phyloP scores from a whole-genome alignment of 176 grass and related monocot species.

The Rhynchospora pubera region DNA sequence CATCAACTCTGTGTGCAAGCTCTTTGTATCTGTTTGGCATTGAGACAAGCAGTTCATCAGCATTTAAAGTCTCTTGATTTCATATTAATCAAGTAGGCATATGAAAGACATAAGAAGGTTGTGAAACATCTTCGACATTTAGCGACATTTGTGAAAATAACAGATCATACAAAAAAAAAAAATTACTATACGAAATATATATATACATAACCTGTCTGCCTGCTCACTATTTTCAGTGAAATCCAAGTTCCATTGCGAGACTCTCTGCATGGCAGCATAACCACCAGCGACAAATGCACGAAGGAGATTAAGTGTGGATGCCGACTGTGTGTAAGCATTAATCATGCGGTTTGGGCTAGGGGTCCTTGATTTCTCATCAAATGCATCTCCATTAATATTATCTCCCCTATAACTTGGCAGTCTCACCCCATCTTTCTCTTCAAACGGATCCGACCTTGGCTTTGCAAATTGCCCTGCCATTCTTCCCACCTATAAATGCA shows the following conservation, averaged over 20 bases:
- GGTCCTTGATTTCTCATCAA: constrained; percentile 64
- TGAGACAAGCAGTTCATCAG: neutral
- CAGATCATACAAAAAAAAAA: neutral
- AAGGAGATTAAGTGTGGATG: constrained; percentile 81
- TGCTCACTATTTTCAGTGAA: constrained; percentile 83
- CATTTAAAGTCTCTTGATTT: neutral
- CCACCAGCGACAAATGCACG: constrained; percentile 82
- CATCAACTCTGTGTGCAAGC: constrained; percentile 75
- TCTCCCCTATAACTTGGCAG: constrained; percentile 88
- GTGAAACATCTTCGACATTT: constrained; percentile 13
- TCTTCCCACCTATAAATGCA: constrained; percentile 60
- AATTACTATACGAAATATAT: neutral
- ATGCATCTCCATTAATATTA: constrained; percentile 81
- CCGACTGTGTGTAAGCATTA: constrained; percentile 68
- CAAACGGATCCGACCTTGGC: constrained; percentile 64
- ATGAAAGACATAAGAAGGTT: neutral
- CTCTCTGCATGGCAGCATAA: constrained; percentile 94
- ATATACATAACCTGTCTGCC: constrained; percentile 62
- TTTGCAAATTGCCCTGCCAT: constrained; percentile 97
- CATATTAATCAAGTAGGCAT: neutral
- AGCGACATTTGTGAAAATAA: neutral
- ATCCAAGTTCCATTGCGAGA: constrained; percentile 90
- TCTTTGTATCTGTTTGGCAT: constrained; percentile 76
- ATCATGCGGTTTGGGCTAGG: constrained; percentile 88
- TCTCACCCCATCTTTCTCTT: constrained; percentile 77